Base-by-base conservation (phyloP, 768 basidiomycete genomes). In the Mycena leptocephala region DNA sequence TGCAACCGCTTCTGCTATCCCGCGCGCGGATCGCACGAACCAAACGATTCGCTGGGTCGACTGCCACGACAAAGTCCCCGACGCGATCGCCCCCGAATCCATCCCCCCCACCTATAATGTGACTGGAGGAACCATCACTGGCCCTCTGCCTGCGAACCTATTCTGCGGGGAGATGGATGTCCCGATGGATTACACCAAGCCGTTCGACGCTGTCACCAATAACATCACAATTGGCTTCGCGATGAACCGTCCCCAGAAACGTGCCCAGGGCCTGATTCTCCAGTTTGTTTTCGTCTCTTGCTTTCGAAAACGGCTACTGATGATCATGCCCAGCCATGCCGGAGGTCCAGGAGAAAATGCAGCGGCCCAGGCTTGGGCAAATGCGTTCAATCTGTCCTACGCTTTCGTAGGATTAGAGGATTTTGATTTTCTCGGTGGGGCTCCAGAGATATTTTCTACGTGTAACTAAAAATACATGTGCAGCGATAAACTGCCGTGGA, bases 401-500 rank as follows among this genome's bases (percentile, higher is more conserved):
- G 22, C 68, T 20, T 72, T 75, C 39, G 20, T n/a, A 5, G 76
- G 76, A 11, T 32, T 79, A 28, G 70, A 78, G 35, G 66, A 72
- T 1, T 73, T 72, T 61, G 76, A 79, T 51, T 64, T 79, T 43
- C 67, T 79, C 10, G 75, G 64, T 51, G 41, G 2, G 30, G 26
- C 43, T n/a, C 18, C 10, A 10, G 14, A 39, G 10, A 26, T 7
- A 22, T 39, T 26, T 24, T 10, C 16, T 16, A 11, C 16, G 14
- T 22, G 18, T 30, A 24, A 13, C 43, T 65, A 22, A 33, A 5
- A 30, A 24, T 20, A 30, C 1, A 24, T n/a, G 32, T 53, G 5
- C 35, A 77, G 79, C 72, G 16, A 56, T 78, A 24, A 77, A 80
- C 69, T 68, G 66, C 2, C 79, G 79, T n/a, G 79, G 79, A 1